Percentiles rank a stretch among this genome's conserved stretches.
These are phyloP conservation scores for Laburnicola sp. DNA, from an alignment of 2,329 filamentous ascomycete genomes.

Conservation along the genomic window DNA sequence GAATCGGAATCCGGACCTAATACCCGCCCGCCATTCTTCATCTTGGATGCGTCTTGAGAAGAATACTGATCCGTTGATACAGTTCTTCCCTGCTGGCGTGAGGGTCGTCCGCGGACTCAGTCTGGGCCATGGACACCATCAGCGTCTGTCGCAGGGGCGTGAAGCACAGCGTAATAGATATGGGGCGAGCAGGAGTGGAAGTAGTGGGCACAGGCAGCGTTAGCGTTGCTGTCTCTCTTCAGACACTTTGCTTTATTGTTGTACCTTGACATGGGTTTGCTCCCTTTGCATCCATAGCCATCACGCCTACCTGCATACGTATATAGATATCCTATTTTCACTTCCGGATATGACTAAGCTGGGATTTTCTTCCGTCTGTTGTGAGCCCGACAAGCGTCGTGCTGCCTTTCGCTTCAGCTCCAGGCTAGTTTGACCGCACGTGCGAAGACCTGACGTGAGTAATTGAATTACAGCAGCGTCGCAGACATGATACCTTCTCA, in stretches of 20 bases:
- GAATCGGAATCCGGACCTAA: neutral
- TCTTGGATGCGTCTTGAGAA: neutral
- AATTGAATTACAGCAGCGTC: no score
- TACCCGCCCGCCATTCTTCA: neutral
- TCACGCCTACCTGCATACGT: no score
- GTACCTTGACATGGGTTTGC: no score
- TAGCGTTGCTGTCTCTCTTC: neutral
- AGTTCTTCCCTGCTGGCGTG: slow-evolving; percentile 10
- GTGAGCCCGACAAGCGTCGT: no score
- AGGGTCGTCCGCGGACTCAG: slow-evolving; percentile 3
- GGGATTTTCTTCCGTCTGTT: no score
- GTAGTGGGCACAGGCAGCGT: slow-evolving; percentile 1
- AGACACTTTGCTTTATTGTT: neutral
- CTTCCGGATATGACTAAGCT: no score
- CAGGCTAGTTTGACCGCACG: no score
- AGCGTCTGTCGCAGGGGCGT: neutral
- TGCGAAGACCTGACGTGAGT: no score
- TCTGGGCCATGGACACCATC: slow-evolving; percentile 5
- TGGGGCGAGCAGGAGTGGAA: neutral
- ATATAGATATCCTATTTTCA: no score
- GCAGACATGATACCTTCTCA: no score
- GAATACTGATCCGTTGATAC: slow-evolving; percentile 4
- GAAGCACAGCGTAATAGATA: neutral
- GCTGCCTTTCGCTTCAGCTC: no score
- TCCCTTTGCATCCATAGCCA: no score